These are phyloP conservation scores for Golubevia sp. DNA, from an alignment of 1,284 basidiomycete genomes.

Conservation along the genomic window DNA sequence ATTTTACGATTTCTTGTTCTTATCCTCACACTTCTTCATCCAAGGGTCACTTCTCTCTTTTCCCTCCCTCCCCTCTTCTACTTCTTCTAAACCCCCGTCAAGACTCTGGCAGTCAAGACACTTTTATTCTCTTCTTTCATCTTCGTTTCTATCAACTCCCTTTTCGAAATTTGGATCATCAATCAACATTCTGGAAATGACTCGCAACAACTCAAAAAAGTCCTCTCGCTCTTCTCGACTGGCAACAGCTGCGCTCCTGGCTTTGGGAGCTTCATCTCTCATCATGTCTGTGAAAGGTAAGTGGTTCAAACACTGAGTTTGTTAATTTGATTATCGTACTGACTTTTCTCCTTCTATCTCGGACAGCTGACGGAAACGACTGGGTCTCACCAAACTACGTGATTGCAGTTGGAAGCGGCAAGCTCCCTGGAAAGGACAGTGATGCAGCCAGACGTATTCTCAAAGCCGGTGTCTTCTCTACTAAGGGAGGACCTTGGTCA, in stretches of 20 bases:
- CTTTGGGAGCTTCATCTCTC: background rate
- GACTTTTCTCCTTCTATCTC: background rate
- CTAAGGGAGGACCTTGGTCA: conserved; percentile 10
- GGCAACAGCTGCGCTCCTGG: background rate
- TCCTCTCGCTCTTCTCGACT: no score
- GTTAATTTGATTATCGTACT: background rate
- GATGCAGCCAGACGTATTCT: conserved; percentile 7
- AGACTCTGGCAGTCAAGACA: no score
- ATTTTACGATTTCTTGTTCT: no score
- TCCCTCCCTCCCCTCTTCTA: no score
- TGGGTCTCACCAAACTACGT: conserved; percentile 16
- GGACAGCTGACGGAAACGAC: conserved; percentile 11
- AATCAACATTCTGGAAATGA: no score
- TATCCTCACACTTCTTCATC: no score
- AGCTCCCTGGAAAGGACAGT: conserved; percentile 6
- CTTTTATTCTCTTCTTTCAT: no score
- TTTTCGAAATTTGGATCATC: no score
- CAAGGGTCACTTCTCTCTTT: no score
- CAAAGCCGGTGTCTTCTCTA: conserved; percentile 7
- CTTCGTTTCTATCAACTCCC: no score
- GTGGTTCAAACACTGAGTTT: background rate
- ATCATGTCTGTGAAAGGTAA: background rate
- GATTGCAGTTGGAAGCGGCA: conserved; percentile 4
- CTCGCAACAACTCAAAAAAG: no score
- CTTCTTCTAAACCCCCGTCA: no score